Evolutionary conservation across 495 filamentous ascomycete species (phyloP).

Genomic region (Penicillium goetzii): DNA sequence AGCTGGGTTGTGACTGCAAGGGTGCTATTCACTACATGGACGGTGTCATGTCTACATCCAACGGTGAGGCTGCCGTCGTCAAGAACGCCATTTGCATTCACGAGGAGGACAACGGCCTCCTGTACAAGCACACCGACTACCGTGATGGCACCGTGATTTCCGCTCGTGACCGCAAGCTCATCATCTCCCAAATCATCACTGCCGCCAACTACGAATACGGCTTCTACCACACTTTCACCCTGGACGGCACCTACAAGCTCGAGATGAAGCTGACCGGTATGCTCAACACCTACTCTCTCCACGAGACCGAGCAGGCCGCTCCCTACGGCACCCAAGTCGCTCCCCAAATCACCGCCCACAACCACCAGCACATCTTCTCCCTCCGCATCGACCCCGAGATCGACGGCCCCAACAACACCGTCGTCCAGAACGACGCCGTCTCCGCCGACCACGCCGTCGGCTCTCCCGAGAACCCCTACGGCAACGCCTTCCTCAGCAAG

Average conservation of each 20-base stretch:
- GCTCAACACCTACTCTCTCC: slow-evolving; percentile 65
- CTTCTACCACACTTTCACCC: slow-evolving; percentile 91
- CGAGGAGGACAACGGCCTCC: slow-evolving; percentile 90
- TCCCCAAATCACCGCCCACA: slow-evolving; percentile 51
- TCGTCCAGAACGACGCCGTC: slow-evolving; percentile 54
- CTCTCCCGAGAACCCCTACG: slow-evolving; percentile 49
- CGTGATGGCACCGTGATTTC: slow-evolving; percentile 86
- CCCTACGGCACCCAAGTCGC: slow-evolving; percentile 54
- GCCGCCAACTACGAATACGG: slow-evolving; percentile 98
- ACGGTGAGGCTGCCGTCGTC: slow-evolving; percentile 75
- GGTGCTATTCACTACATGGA: slow-evolving; percentile 91
- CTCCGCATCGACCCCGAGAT: slow-evolving; percentile 59
- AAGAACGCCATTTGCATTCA: slow-evolving; percentile 98
- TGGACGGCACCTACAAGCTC: slow-evolving; percentile 90
- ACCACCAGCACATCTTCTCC: slow-evolving; percentile 60
- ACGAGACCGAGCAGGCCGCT: slow-evolving; percentile 48
- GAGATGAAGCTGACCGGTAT: slow-evolving; percentile 97
- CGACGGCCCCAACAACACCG: slow-evolving; percentile 54
- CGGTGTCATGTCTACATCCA: slow-evolving; percentile 81
- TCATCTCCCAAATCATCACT: slow-evolving; percentile 93
- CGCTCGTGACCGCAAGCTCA: slow-evolving; percentile 82
- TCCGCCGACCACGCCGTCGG: slow-evolving; percentile 39
- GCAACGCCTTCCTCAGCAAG: slow-evolving; percentile 53
- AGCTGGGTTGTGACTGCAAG: slow-evolving; percentile 93
- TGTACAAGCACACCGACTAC: slow-evolving; percentile 97